These are phyloP conservation scores for Escallonia rubra DNA, from an alignment of 129 eudicot genomes.

Conservation along the genomic window DNA sequence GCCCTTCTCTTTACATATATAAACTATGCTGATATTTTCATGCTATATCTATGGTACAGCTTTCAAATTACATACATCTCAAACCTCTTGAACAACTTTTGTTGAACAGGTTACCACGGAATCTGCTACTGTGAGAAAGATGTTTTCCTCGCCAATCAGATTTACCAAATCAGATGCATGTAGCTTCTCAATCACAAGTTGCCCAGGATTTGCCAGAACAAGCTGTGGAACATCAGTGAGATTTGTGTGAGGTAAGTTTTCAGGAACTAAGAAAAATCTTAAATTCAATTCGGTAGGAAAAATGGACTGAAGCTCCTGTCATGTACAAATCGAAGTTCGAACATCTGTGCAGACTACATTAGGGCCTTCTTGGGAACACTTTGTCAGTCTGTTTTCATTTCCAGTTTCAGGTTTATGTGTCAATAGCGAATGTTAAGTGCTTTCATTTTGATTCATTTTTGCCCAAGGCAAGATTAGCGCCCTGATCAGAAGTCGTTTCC, in stretches of 20 bases:
- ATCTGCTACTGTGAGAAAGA: conserved; percentile 79
- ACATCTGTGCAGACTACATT: no score
- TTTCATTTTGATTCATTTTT: no score
- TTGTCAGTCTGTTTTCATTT: no score
- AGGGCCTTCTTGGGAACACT: no score
- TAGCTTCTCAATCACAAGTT: conserved; percentile 65
- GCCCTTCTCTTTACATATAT: no score
- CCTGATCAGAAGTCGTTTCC: no score
- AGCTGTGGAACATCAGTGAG: conserved; percentile 37
- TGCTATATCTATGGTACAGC: not conserved
- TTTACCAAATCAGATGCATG: conserved; percentile 46
- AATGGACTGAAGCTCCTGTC: not conserved
- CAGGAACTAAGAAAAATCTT: no score
- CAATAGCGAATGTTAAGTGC: no score
- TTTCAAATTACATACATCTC: not conserved
- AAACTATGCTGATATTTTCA: no score
- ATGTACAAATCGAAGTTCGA: no score
- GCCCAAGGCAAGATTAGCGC: no score
- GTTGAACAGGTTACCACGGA: conserved; percentile 66
- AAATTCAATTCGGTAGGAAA: not conserved
- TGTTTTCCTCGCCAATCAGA: conserved; percentile 66
- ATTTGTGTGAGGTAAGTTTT: not conserved
- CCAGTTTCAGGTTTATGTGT: no score
- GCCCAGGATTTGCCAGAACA: conserved; percentile 76
- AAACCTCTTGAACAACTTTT: conserved; percentile 43